Evolutionary conservation across 352 stramenopile genomes (phyloP), one percentile per base, ranked within the genome.

Genomic region (Globisporangium rhizosaccharum): DNA sequence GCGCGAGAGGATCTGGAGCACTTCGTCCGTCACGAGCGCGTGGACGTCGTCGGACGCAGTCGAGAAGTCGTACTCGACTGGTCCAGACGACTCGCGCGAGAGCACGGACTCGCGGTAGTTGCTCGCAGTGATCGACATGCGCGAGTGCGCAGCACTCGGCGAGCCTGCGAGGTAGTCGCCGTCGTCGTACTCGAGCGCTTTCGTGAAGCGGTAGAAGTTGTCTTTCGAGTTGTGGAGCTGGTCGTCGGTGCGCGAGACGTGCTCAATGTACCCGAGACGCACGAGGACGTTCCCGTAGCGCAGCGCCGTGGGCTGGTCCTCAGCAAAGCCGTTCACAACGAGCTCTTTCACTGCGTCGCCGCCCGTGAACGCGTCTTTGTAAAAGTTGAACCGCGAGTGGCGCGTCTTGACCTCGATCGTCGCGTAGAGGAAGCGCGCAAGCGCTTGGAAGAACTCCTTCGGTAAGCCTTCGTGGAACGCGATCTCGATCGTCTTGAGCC

Each of bases 121-220:
- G 56, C 64, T 72, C 46, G 79, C 76, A 30, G 78, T 90, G 56
- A 89, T 75, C 15, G 78, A 88, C 42, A 73, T 61, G 20, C 78
- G 73, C 26, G 68, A 63, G 18, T 65, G 67, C 3, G 63, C 61
- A 7, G 48, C 70, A 7, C 26, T 48, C 2, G 53, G 45, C 0
- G 67, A 62, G 18, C 85, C 73, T 5, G 61, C 56, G 17, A 65
- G 56, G 18, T 70, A 72, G 57, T 83, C 76, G 9, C 44, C 47
- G 28, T 59, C 62, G 18, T 63, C 62, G 50, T 86, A 75, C 50
- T 93, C 79, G 12, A 93, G 62, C 23, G 76, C 63, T 51, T 75
- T 82, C 0, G 84, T 90, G 59, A 94, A 94, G 33, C 83, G 72
- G 63, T 94, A 94, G 56, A 92, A 94, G 61, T 88, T 88, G 64